A percentile compares a stretch with the other conserved stretches of the same genome.
Evolutionary conservation across 73 alveolate species (phyloP).

Genomic region (Paramecium pentaurelia): DNA sequence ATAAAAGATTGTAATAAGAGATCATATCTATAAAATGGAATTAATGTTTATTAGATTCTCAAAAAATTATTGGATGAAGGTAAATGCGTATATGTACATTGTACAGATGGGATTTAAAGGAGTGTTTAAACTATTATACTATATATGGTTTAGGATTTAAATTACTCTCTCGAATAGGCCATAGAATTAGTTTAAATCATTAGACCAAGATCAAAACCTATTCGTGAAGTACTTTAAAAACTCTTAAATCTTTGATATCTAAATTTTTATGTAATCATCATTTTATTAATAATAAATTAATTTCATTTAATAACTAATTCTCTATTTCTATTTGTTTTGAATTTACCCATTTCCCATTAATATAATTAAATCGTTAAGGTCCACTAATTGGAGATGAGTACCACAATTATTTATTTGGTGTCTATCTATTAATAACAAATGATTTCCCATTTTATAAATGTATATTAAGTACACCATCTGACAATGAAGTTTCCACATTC

Average conservation of each 20-base stretch:
- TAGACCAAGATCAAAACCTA: constrained; percentile 2
- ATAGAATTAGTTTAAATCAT: background rate
- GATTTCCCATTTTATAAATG: constrained; percentile 52
- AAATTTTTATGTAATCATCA: background rate
- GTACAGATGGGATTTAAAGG: constrained; percentile 35
- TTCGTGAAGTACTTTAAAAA: background rate
- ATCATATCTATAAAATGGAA: background rate
- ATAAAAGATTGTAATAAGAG: background rate
- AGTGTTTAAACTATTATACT: constrained; percentile 20
- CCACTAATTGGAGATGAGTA: constrained; percentile 66
- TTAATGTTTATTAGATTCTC: background rate
- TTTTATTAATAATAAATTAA: background rate
- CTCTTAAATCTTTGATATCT: background rate
- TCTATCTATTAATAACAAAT: constrained; percentile 60
- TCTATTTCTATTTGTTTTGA: background rate
- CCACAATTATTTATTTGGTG: constrained; percentile 66
- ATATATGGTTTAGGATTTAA: background rate
- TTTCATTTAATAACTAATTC: background rate
- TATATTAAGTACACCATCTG: constrained; percentile 65
- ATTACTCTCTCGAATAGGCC: background rate
- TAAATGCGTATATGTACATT: constrained; percentile 5
- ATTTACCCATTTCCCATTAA: background rate
- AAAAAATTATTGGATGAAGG: background rate
- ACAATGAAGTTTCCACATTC: constrained; percentile 33
- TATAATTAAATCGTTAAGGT: constrained; percentile 53